Evolutionary conservation across 306 rosid genomes (phyloP).

Genomic region (Malus sylvestris): DNA sequence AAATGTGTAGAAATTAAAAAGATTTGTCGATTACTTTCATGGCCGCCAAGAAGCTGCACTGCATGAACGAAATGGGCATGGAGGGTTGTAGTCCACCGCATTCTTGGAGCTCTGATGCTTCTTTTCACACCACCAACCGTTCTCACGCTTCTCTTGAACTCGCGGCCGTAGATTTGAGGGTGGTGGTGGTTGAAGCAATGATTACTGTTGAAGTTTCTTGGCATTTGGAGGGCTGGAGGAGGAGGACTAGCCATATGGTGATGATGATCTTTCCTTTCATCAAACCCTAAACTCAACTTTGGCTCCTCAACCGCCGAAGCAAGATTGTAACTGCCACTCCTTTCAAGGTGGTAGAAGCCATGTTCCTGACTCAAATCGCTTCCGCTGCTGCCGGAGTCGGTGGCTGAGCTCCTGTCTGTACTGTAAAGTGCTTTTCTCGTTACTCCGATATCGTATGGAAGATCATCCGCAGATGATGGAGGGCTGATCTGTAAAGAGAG

Average conservation of each 20-base stretch:
- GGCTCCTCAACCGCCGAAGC: conserved; percentile 25
- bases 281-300: conserved; percentile 51
- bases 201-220: conserved; percentile 16
- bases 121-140: conserved; percentile 39
- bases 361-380: conserved; percentile 77
- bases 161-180: conserved; percentile 56
- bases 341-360: conserved; percentile 14
- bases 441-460: conserved; percentile 9
- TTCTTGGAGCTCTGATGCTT: conserved; percentile 82
- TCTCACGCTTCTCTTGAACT: conserved; percentile 52
- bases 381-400: conserved; percentile 63
- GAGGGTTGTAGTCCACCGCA: conserved; percentile 92
- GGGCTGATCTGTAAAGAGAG: conserved; percentile 78
- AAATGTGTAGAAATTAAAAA: neutral
- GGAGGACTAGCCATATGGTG: conserved; percentile 3
- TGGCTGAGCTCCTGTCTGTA: conserved; percentile 42
- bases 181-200: conserved; percentile 18
- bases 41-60: conserved; percentile 94
- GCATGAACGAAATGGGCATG: conserved; percentile 91
- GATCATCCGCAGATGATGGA: conserved; percentile 26
- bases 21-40: conserved; percentile 52
- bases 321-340: neutral
- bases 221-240: conserved; percentile 1
- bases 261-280: conserved; percentile 19
- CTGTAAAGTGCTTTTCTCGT: conserved; percentile 19